phyloP scores from a whole-genome alignment of 352 stramenopile genomes.

The Ochromonadaceae sp. region DNA sequence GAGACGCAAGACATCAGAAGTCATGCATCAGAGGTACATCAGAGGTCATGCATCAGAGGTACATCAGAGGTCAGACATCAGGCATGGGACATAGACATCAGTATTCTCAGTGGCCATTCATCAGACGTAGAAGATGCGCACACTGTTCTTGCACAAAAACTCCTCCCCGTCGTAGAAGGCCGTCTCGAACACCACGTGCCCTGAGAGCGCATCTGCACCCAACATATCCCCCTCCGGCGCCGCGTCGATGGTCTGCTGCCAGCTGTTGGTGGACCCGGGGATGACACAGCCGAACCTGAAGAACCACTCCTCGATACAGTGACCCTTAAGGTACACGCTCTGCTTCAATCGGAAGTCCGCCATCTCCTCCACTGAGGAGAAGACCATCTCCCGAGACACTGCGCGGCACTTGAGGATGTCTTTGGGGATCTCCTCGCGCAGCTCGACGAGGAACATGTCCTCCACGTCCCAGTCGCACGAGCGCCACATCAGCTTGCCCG shows the following conservation, averaged over 20 bases:
- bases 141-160: constrained; percentile 68
- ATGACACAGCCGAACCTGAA: constrained; percentile 90
- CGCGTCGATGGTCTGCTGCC: constrained; percentile 79
- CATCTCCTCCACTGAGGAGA: constrained; percentile 69
- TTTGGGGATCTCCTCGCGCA: constrained; percentile 41
- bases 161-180: constrained; percentile 77
- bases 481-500: constrained; percentile 36
- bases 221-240: constrained; percentile 68
- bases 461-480: constrained; percentile 30
- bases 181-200: constrained; percentile 82
- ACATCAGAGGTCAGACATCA: not conserved
- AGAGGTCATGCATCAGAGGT: not conserved
- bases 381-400: constrained; percentile 82
- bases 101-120: not conserved
- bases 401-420: constrained; percentile 65
- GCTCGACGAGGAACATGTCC: constrained; percentile 26
- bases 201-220: constrained; percentile 47
- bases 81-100: not conserved
- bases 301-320: constrained; percentile 80
- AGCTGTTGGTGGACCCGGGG: constrained; percentile 77
- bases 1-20: too few relatives aligned
- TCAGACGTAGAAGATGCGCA: constrained; percentile 79
- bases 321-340: constrained; percentile 61
- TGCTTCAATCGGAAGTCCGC: constrained; percentile 75
- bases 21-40: constrained; percentile 13